Base-by-base conservation (phyloP, 192 early-diverging fungal genomes). In the Umbelopsis ramanniana region DNA sequence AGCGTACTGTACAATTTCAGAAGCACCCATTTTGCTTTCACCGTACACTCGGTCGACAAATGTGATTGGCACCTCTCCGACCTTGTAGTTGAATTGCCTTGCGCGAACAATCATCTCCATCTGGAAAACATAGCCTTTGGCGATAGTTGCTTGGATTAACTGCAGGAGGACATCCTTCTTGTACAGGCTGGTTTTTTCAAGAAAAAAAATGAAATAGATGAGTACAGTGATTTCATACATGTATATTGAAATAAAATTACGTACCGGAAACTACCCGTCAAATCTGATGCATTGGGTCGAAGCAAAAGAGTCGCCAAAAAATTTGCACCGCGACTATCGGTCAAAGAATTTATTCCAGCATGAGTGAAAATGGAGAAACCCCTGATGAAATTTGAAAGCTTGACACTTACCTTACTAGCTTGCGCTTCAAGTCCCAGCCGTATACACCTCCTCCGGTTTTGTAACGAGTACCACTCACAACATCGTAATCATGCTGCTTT, bases 41-140 rank as follows among this genome's bases (percentile, higher is more conserved):
- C 97, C 97, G 84, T 93, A 99, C 63, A 99, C 95, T 57, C 97
- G 92, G 80, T 99, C 97, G 12, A 99, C 97, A 87, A 99, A 99
- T 8, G 97, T 97, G 81, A 99, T 99, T 7, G 95, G 95, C 4
- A 93, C 89, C 79, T 99, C 96, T 23, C 93, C 95, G 68, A 99
- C 93, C 6, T 88, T 80, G 71, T 81, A 97, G 71, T 90, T 86
- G 73, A 97, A 89, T 80, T 97, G 95, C 72, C 96, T 86, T 55
- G 97, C 97, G 26, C 96, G 91, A 12, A 99, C 93, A 91, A 99
- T 99, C 94, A 99, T 97, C 78, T 99, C 97, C 96, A 97, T 97
- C 82, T 99, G 97, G 86, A 99, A 99, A 24, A 97, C 96, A 74
- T 99, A 99, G 14, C 97, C 97, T 81, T 97, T 97, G 60, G 96